Evolutionary conservation across 2,329 filamentous ascomycete species (phyloP).

Genomic region (Apiospora rasikravindrae): DNA sequence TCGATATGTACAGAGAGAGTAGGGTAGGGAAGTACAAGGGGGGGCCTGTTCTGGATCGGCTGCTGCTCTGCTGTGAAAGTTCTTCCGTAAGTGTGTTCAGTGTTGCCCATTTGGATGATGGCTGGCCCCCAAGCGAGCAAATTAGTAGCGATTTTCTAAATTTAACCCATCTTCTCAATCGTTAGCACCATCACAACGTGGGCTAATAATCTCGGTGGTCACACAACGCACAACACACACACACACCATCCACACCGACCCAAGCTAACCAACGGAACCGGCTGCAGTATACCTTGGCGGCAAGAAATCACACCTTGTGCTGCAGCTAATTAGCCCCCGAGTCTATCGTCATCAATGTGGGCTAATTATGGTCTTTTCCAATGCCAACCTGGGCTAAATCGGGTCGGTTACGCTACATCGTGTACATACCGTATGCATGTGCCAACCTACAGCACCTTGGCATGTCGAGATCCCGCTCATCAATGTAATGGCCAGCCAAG

Average conservation of each 20-base stretch:
- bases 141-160: conserved; percentile 6
- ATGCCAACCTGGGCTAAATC: conserved; percentile 3
- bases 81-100: background rate
- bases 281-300: background rate
- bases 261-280: background rate
- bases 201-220: background rate
- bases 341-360: background rate
- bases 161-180: background rate
- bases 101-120: background rate
- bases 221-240: background rate
- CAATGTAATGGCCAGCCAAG: background rate
- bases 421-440: background rate
- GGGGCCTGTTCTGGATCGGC: background rate
- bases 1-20: background rate
- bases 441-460: background rate
- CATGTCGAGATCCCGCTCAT: conserved; percentile 6
- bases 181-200: background rate
- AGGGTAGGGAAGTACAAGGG: background rate
- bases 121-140: conserved; percentile 1
- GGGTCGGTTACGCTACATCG: background rate
- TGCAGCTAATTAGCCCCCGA: conserved; percentile 11
- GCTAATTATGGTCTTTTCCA: background rate
- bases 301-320: background rate
- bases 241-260: background rate
- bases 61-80: conserved; percentile 1